Evolutionary conservation across 768 basidiomycete species (phyloP).

Genomic region (Kwoniella mangroviensis): DNA sequence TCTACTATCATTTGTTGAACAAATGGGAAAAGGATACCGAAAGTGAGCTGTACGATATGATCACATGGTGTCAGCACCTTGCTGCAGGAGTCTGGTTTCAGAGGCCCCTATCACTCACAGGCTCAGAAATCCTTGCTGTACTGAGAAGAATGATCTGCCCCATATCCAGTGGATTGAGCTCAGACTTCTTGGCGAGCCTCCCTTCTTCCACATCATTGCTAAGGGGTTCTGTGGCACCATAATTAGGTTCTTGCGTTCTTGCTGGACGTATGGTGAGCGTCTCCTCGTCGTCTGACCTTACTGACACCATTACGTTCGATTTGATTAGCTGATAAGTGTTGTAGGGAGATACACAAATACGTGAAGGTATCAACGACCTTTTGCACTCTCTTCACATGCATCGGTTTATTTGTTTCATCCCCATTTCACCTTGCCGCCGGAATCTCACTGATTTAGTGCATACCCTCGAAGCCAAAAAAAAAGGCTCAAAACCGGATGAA

Average conservation of each 20-base stretch:
- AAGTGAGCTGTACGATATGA: slow-evolving; percentile 23
- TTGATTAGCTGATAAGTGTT: neutral
- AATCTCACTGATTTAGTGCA: neutral
- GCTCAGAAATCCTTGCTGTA: slow-evolving; percentile 33
- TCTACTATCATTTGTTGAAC: slow-evolving; percentile 38
- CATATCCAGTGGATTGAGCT: slow-evolving; percentile 31
- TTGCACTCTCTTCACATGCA: neutral
- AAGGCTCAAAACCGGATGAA: neutral
- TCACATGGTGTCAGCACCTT: neutral
- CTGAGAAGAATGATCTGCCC: slow-evolving; percentile 27
- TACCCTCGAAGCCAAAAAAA: no score
- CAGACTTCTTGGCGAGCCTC: neutral
- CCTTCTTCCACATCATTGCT: slow-evolving; percentile 6
- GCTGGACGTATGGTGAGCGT: neutral
- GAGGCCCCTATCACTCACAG: slow-evolving; percentile 12
- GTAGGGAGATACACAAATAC: neutral
- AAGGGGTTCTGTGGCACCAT: slow-evolving; percentile 9
- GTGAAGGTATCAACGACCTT: neutral
- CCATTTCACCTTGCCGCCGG: slow-evolving; percentile 6
- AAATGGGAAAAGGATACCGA: slow-evolving; percentile 34
- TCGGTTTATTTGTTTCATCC: neutral
- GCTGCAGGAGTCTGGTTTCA: neutral
- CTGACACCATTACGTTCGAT: neutral
- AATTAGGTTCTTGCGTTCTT: neutral
- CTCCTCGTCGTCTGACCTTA: slow-evolving; percentile 5